phyloP scores from a whole-genome alignment of 1,284 basidiomycete species.

The Microbotryum intermedium region DNA sequence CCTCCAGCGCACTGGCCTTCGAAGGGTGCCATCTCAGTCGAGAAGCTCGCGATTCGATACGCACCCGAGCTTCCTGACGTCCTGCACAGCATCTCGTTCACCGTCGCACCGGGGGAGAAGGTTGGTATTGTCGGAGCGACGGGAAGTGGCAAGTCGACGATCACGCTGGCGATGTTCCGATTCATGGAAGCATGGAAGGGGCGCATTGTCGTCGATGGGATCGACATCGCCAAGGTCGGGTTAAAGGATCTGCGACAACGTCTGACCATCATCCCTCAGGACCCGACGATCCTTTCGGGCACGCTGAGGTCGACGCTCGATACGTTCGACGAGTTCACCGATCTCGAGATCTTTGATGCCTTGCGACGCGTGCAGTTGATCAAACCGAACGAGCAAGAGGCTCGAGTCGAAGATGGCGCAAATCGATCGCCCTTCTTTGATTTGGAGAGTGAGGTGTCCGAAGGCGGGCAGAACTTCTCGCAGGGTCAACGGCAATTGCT shows the following conservation, averaged over 20 bases:
- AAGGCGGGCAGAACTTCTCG: conserved; percentile 75
- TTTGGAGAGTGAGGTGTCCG: conserved; percentile 72
- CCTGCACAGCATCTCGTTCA: conserved; percentile 57
- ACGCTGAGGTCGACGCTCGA: conserved; percentile 80
- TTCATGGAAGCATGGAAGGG: conserved; percentile 84
- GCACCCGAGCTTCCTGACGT: conserved; percentile 63
- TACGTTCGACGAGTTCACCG: conserved; percentile 66
- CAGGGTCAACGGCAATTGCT: conserved; percentile 78
- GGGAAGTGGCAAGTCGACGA: conserved; percentile 76
- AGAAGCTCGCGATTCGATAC: conserved; percentile 59
- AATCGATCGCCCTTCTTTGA: conserved; percentile 80
- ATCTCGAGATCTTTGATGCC: conserved; percentile 76
- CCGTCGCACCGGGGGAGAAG: conserved; percentile 60
- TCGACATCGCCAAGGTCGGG: conserved; percentile 79
- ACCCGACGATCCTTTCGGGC: conserved; percentile 70
- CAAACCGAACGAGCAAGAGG: conserved; percentile 43
- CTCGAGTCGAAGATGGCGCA: conserved; percentile 48
- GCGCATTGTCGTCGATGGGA: conserved; percentile 72
- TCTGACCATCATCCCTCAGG: conserved; percentile 82
- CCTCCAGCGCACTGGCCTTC: conserved; percentile 64
- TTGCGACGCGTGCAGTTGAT: conserved; percentile 80
- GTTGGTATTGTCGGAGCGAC: conserved; percentile 70
- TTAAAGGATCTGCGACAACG: conserved; percentile 67
- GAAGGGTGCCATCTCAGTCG: conserved; percentile 54
- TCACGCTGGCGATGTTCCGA: conserved; percentile 89